These are phyloP conservation scores for Xanthoparmelia taractica DNA, from an alignment of 495 filamentous ascomycete species.

Conservation along the genomic window DNA sequence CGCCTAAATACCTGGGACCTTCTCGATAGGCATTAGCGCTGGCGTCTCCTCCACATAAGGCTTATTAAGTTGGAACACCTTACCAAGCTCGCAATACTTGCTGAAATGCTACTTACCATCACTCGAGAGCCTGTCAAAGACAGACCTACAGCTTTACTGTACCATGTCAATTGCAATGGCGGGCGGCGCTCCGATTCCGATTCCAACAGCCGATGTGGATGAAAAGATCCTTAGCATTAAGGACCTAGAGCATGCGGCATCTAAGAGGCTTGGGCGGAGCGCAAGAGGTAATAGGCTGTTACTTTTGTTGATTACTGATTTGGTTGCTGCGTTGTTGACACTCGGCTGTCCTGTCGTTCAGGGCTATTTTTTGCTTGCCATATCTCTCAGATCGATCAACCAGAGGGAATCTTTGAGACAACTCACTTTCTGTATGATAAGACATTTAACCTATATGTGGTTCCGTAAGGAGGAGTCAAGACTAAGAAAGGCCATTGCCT, in stretches of 20 bases:
- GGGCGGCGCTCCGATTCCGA: constrained; percentile 1
- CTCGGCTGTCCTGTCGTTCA: too few species aligned
- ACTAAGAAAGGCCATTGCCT: not conserved
- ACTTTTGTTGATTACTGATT: too few species aligned
- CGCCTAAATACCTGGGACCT: not conserved
- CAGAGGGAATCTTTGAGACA: too few species aligned
- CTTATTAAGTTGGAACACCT: not conserved
- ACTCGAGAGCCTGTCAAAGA: too few species aligned
- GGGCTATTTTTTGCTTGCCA: too few species aligned
- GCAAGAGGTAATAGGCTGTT: constrained; percentile 30
- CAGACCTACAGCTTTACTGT: too few species aligned
- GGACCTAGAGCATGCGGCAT: constrained; percentile 28
- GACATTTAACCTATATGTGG: not conserved
- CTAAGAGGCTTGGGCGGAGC: constrained; percentile 25
- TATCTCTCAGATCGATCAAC: too few species aligned
- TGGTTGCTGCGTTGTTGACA: too few species aligned
- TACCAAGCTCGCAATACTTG: too few species aligned
- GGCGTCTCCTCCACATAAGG: not conserved
- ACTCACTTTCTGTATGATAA: not conserved
- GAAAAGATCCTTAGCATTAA: constrained; percentile 26
- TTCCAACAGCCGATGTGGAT: not conserved
- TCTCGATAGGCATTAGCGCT: not conserved
- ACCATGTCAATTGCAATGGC: not conserved
- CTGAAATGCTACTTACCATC: too few species aligned
- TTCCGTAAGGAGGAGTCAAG: not conserved